A percentile compares a stretch with the other conserved stretches of the same genome.
These are phyloP conservation scores for Kodamaea restingae DNA, from an alignment of 805 yeast genomes.

Conservation along the genomic window DNA sequence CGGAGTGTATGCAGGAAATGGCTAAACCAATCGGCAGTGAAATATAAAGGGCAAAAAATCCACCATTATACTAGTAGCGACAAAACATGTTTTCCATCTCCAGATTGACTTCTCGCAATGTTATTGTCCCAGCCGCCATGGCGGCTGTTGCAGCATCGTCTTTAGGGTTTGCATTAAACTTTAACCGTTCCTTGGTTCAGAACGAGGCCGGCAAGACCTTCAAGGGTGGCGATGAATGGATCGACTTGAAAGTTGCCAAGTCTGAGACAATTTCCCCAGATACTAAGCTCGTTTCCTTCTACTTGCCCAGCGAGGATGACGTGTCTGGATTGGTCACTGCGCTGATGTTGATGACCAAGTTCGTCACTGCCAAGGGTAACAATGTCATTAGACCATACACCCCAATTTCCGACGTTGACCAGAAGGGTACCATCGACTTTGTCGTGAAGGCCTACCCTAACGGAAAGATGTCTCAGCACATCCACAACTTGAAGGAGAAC, in stretches of 20 bases:
- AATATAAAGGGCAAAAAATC: conserved; percentile 3
- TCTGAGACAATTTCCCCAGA: conserved; percentile 51
- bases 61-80: background rate
- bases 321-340: conserved; percentile 77
- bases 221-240: conserved; percentile 64
- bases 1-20: background rate
- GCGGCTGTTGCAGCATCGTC: conserved; percentile 31
- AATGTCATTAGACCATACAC: conserved; percentile 88
- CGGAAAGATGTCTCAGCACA: conserved; percentile 80
- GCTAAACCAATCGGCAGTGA: background rate
- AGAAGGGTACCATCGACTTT: conserved; percentile 72
- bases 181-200: conserved; percentile 19
- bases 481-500: conserved; percentile 63
- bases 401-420: conserved; percentile 69
- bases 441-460: conserved; percentile 79
- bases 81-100: conserved; percentile 6
- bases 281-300: conserved; percentile 67
- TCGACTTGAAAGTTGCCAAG: conserved; percentile 55
- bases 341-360: conserved; percentile 77
- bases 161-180: conserved; percentile 30
- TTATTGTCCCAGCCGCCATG: conserved; percentile 22
- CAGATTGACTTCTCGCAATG: conserved; percentile 18
- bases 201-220: conserved; percentile 47
- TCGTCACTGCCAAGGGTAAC: conserved; percentile 75
- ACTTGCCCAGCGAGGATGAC: conserved; percentile 61